phyloP scores from a whole-genome alignment of 805 yeast species.

The Debaryomyces castellii region DNA sequence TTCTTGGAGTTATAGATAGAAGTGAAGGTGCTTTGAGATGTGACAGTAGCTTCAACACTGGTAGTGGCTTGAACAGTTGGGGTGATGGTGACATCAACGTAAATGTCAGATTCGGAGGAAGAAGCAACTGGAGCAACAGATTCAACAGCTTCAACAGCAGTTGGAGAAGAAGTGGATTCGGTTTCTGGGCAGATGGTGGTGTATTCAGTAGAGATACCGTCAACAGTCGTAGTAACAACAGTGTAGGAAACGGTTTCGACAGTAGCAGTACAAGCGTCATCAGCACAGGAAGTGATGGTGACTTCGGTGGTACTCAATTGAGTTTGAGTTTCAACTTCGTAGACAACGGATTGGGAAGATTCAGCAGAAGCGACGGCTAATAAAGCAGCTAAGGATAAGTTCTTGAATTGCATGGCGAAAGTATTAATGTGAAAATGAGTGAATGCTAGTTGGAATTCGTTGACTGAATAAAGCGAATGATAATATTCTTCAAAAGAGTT shows the following conservation, averaged over 20 bases:
- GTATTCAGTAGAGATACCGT: constrained; percentile 32
- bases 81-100: constrained; percentile 51
- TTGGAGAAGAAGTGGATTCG: constrained; percentile 12
- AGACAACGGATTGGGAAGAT: constrained; percentile 17
- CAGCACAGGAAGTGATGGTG: constrained; percentile 41
- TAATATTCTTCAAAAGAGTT: neutral
- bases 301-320: constrained; percentile 27
- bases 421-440: constrained; percentile 2
- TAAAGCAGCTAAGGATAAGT: constrained; percentile 21
- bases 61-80: constrained; percentile 49
- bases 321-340: constrained; percentile 24
- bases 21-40: constrained; percentile 37
- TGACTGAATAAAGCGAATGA: neutral
- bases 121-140: neutral
- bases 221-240: constrained; percentile 31
- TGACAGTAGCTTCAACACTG: constrained; percentile 44
- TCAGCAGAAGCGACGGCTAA: constrained; percentile 23
- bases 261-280: constrained; percentile 21
- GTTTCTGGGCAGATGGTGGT: constrained; percentile 38
- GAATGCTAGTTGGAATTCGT: constrained; percentile 6
- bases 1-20: constrained; percentile 25
- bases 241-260: constrained; percentile 14
- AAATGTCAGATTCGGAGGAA: constrained; percentile 27
- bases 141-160: constrained; percentile 9
- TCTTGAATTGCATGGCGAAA: constrained; percentile 22